Evolutionary conservation across 805 yeast species (phyloP), one percentile per base, ranked within the genome.

Genomic region (Schizosaccharomyces osmophilus): DNA sequence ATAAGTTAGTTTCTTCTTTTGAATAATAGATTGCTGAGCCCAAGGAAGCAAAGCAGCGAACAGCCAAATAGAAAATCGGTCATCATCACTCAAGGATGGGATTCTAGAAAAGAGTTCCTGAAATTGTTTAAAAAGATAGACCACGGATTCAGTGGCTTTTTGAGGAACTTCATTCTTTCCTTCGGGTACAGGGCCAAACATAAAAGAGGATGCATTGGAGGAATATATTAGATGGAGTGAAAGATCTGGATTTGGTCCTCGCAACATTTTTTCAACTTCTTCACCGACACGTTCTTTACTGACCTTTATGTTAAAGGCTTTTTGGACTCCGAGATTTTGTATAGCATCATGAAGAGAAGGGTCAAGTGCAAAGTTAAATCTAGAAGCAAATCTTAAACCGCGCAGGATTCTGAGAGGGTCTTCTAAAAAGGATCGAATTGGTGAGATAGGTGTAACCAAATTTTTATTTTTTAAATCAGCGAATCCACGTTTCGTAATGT

Each of bases 361-460:
- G 8, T 82, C 94, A 41, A 93, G 77, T 0, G 66, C 66, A 68
- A 89, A 93, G 59, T 80, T 76, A 68, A 84, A 87, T 62, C 87
- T 79, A 42, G 86, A 77, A 0, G 95, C 93, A 74, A 93, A 93
- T 65, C 99, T 75, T 32, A 93, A 79, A 62, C 93, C 73, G 64
- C 99, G 76, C 62, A 93, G 71, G 1, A 90, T 93, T 63, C 99
- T 77, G 63, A 93, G 76, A 0, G 99, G 99, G 71, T 93, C 99
- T 69, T 93, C 99, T 59, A 83, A 68, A 67, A 93, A 93, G 0
- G 99, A 93, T 67, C 84, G 81, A 51, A 77, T 69, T 4, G 98
- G 95, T 39, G 81, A 83, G 61, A 93, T 75, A 0, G 99, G 99
- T 0, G 98, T 93, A 62, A 95, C 75, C 62, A 93, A 74, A 0